Evolutionary conservation across 2,329 filamentous ascomycete genomes (phyloP).

Genomic region (Dactylonectria macrodidyma): DNA sequence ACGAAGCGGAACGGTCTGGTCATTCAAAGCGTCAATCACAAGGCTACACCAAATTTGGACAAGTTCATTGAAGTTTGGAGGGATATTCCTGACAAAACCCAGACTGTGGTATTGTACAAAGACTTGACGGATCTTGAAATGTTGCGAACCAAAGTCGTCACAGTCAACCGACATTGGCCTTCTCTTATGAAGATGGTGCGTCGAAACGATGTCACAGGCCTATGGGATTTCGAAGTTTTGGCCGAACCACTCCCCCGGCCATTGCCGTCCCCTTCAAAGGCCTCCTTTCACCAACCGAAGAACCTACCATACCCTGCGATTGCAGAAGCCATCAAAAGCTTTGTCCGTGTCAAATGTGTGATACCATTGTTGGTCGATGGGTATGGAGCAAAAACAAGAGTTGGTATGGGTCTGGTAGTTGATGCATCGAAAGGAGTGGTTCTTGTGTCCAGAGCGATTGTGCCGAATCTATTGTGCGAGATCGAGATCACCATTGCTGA

Average conservation of each 20-base stretch:
- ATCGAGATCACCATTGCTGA: conserved; percentile 97
- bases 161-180: conserved; percentile 96
- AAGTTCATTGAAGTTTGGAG: conserved; percentile 94
- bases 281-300: conserved; percentile 92
- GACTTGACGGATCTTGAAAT: conserved; percentile 96
- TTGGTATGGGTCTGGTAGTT: conserved; percentile 95
- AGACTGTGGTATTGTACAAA: conserved; percentile 95
- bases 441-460: conserved; percentile 91
- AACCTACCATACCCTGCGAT: conserved; percentile 90
- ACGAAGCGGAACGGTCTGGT: conserved; percentile 96
- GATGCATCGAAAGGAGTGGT: conserved; percentile 97
- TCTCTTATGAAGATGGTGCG: conserved; percentile 94
- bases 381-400: conserved; percentile 93
- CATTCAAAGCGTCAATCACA: conserved; percentile 92
- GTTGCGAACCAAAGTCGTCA: conserved; percentile 90
- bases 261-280: conserved; percentile 81
- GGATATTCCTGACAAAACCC: conserved; percentile 83
- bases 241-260: conserved; percentile 84
- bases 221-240: conserved; percentile 95
- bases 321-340: conserved; percentile 94
- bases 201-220: conserved; percentile 88
- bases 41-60: conserved; percentile 88
- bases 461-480: conserved; percentile 96
- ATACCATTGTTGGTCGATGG: conserved; percentile 98
- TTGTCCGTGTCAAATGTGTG: conserved; percentile 91